A percentile compares a stretch with the other conserved stretches of the same genome.
These are phyloP conservation scores for Allium cepa DNA, from an alignment of 106 monocot species.

Conservation along the genomic window DNA sequence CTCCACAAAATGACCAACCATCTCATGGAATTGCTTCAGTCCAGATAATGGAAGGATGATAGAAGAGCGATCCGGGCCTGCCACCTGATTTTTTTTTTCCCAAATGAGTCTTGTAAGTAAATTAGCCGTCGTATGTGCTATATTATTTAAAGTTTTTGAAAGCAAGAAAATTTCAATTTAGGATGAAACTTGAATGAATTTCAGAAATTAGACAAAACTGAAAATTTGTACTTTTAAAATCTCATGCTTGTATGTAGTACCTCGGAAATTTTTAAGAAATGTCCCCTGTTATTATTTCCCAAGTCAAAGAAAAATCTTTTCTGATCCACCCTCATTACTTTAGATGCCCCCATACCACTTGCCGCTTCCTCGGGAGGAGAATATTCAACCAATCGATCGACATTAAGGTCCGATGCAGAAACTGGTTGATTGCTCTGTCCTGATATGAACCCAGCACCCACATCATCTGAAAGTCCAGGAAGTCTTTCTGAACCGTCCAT, in stretches of 20 bases:
- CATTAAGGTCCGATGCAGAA: conserved; percentile 54
- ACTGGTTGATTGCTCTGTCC: conserved; percentile 40
- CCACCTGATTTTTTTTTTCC: conserved; percentile 35
- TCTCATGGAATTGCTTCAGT: conserved; percentile 81
- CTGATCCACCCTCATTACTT: conserved; percentile 81
- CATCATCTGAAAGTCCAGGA: conserved; percentile 91
- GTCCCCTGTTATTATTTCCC: conserved; percentile 83
- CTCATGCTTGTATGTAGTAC: conserved; percentile 14
- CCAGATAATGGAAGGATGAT: conserved; percentile 83
- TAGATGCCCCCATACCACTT: conserved; percentile 47
- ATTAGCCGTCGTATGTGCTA: neutral
- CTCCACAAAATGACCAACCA: conserved; percentile 85
- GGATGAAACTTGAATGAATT: neutral
- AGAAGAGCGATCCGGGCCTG: conserved; percentile 83
- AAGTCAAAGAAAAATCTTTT: conserved; percentile 97
- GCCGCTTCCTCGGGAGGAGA: conserved; percentile 44
- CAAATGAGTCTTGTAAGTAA: neutral
- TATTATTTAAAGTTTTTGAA: neutral
- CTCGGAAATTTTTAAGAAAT: conserved; percentile 94
- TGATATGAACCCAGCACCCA: conserved; percentile 92
- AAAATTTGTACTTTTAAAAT: no score
- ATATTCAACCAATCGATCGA: conserved; percentile 55
- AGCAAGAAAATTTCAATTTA: neutral
- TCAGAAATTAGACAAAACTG: no score
- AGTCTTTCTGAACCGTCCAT: conserved; percentile 56